Evolutionary conservation across 208 protist species (phyloP).

Genomic region (Trypanosoma conorhini): DNA sequence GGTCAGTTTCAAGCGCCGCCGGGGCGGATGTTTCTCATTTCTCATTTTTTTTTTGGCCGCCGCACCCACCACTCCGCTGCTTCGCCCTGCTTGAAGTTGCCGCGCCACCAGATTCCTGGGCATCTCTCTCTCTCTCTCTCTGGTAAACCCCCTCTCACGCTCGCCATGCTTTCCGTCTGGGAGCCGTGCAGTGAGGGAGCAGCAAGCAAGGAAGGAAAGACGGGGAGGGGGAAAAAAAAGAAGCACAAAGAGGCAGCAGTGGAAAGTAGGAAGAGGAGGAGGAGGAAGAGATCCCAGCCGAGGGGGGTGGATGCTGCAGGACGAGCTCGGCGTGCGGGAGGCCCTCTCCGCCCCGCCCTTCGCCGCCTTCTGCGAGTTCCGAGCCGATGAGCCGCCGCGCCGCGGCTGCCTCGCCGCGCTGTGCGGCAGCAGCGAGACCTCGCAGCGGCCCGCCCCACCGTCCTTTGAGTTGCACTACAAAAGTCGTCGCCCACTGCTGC

Average conservation of each 20-base stretch:
- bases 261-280: neutral
- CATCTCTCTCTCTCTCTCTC: neutral
- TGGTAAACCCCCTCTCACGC: too few species aligned
- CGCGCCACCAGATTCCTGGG: too few species aligned
- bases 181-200: neutral
- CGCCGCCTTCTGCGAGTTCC: constrained; percentile 40
- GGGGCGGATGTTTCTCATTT: neutral
- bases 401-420: constrained; percentile 56
- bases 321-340: constrained; percentile 37
- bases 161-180: too few species aligned
- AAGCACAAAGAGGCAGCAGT: neutral
- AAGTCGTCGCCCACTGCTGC: constrained; percentile 15
- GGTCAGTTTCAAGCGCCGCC: neutral
- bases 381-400: constrained; percentile 28
- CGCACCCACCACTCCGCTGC: neutral
- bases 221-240: too few species aligned
- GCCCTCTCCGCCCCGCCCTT: constrained; percentile 56
- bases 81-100: neutral
- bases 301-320: constrained; percentile 15
- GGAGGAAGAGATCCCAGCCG: neutral
- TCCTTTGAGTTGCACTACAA: constrained; percentile 39
- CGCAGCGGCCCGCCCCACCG: constrained; percentile 40
- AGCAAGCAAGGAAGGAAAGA: neutral
- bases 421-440: constrained; percentile 46
- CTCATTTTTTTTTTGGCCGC: neutral